These are phyloP conservation scores for Bretschneidera sinensis DNA, from an alignment of 345 rosid genomes.

Conservation along the genomic window DNA sequence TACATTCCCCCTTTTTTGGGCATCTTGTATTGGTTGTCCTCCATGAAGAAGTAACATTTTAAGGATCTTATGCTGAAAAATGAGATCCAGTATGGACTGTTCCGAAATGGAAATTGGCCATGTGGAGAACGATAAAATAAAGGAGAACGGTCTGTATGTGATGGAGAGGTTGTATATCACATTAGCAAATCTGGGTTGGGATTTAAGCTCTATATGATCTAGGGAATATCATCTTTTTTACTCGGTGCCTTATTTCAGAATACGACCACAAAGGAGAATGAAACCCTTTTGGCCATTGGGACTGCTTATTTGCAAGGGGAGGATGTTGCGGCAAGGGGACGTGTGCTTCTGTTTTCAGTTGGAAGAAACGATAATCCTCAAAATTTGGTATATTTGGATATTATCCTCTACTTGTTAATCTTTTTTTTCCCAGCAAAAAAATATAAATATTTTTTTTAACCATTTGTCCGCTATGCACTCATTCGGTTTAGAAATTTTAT, in stretches of 20 bases:
- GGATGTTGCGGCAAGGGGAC: constrained; percentile 99
- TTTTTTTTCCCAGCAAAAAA: too few relatives aligned
- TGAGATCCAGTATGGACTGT: too few relatives aligned
- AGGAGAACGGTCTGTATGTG: too few relatives aligned
- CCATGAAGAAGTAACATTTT: constrained; percentile 1
- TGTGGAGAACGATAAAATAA: too few relatives aligned
- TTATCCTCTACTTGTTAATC: neutral
- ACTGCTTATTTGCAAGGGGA: constrained; percentile 99
- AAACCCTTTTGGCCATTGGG: constrained; percentile 85
- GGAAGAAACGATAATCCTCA: constrained; percentile 66
- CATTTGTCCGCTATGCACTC: neutral
- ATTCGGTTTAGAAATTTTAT: neutral
- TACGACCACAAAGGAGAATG: constrained; percentile 73
- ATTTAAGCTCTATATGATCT: neutral
- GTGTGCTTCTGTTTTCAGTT: constrained; percentile 78
- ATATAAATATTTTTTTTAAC: neutral
- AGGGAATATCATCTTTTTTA: constrained; percentile 2
- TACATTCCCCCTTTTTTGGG: neutral
- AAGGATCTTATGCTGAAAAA: too few relatives aligned
- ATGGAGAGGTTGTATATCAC: too few relatives aligned
- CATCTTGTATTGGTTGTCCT: neutral
- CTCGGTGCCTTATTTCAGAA: constrained; percentile 48
- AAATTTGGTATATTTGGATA: constrained; percentile 42
- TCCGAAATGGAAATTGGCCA: too few relatives aligned
- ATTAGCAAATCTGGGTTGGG: too few relatives aligned